Percentiles rank a stretch among this genome's conserved stretches.
These are phyloP conservation scores for Paecilomyces formosus DNA, from an alignment of 2,329 filamentous ascomycete genomes.

Conservation along the genomic window DNA sequence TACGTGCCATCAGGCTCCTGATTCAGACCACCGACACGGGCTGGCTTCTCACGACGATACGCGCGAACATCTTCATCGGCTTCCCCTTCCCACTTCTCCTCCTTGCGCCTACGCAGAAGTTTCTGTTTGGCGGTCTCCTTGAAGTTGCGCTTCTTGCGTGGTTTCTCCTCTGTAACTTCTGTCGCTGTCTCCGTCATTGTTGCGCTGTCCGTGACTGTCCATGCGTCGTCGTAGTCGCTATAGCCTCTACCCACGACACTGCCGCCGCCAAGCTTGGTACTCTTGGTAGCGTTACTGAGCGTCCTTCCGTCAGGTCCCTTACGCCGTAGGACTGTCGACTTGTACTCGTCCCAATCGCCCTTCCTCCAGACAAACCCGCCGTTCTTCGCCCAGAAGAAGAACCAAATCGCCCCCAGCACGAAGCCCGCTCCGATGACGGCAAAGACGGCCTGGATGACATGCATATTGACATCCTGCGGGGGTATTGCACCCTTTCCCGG, in stretches of 20 bases:
- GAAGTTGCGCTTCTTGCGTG: slow-evolving; percentile 27
- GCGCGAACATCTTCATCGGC: slow-evolving; percentile 64
- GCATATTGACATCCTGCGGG: slow-evolving; percentile 39
- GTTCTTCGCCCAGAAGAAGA: slow-evolving; percentile 98
- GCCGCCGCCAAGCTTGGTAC: slow-evolving; percentile 78
- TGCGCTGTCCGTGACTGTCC: slow-evolving; percentile 25
- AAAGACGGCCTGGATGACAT: slow-evolving; percentile 75
- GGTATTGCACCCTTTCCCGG: slow-evolving; percentile 32
- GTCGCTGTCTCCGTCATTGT: slow-evolving; percentile 59
- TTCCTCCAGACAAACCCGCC: slow-evolving; percentile 84
- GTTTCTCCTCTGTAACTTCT: slow-evolving; percentile 28
- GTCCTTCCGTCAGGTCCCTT: slow-evolving; percentile 85
- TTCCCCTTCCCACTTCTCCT: slow-evolving; percentile 50
- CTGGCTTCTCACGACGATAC: slow-evolving; percentile 81
- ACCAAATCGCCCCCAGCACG: slow-evolving; percentile 76
- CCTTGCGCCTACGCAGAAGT: slow-evolving; percentile 28
- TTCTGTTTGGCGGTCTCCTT: slow-evolving; percentile 30
- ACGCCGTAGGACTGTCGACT: slow-evolving; percentile 81
- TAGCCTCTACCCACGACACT: slow-evolving; percentile 58
- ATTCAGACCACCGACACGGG: slow-evolving; percentile 84
- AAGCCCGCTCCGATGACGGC: slow-evolving; percentile 73
- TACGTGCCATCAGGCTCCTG: slow-evolving; percentile 72
- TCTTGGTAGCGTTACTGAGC: slow-evolving; percentile 71
- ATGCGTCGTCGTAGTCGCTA: slow-evolving; percentile 53
- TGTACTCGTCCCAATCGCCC: slow-evolving; percentile 97